Evolutionary conservation across 208 protist genomes (phyloP), one percentile per base, ranked within the genome.

Genomic region (Trypanosoma mega): DNA sequence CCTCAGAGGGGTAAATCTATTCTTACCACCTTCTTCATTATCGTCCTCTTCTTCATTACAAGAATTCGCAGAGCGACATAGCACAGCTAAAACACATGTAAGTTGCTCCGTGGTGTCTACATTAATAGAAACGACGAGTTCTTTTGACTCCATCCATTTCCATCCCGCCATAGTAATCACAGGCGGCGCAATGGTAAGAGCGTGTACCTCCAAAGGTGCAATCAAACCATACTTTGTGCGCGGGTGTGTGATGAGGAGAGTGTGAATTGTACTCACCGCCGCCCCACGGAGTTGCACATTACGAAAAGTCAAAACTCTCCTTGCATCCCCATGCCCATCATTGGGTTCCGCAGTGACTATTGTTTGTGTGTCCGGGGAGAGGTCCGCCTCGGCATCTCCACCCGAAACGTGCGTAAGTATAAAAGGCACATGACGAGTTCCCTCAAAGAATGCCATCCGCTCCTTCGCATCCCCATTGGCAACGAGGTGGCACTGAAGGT

Each of bases 321-420:
- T 41, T 27, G 9, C 29, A 30, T 21, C 27, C 8, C 44, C 56
- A 51, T 41, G 30, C n/a, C 12, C 30, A 27, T 9, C 30, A 26
- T 20, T n/a, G n/a, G n/a, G 23, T n/a, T 52, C 31, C 20, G 58
- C 58, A 52, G 59, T 66, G 3, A 36, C 56, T 29, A 63, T 9
- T 26, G 36, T 56, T 11, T 20, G 64, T 29, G 39, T 50, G 33
- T 29, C 26, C 12, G 48, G 18, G 11, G 55, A 52, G 14, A 73
- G 34, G 14, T 50, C 52, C 46, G 55, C 63, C 23, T 54, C 36
- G 21, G n/a, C n/a, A n/a, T n/a, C n/a, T n/a, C n/a, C n/a, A n/a
- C 67, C 67, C 16, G 31, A 30, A 27, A 67, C n/a, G 43, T 73
- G 66, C 18, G 55, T 73, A 18, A 73, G 34, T 29, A 63, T 36